A percentile compares a stretch with the other conserved stretches of the same genome.
Evolutionary conservation across 768 basidiomycete species (phyloP).

Genomic region (Naematelia aurantialba): DNA sequence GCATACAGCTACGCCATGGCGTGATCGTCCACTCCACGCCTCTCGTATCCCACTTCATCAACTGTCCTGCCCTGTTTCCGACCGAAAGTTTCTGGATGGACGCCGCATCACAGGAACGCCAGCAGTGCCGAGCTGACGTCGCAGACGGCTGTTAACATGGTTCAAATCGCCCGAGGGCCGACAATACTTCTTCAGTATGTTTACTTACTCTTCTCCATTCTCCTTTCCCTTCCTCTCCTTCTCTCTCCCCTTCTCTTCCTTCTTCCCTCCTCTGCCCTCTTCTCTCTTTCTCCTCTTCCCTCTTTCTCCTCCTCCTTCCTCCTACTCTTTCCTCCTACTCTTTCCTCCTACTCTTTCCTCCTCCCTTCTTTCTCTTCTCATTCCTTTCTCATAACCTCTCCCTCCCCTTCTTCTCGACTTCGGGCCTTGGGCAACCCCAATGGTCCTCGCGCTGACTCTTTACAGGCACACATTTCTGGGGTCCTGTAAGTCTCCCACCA

Average conservation of each 20-base stretch:
- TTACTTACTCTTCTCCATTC: slow-evolving; percentile 15
- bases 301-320: background rate
- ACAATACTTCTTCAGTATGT: slow-evolving; percentile 91
- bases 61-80: too few species aligned
- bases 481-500: slow-evolving; percentile 66
- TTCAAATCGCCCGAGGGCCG: slow-evolving; percentile 83
- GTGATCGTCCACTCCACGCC: too few species aligned
- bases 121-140: too few species aligned
- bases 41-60: too few species aligned
- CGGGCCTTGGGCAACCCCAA: background rate
- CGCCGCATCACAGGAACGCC: too few species aligned
- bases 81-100: too few species aligned
- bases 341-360: background rate
- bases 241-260: background rate
- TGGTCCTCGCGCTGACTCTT: slow-evolving; percentile 24
- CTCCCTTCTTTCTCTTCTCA: background rate
- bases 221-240: background rate
- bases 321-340: background rate
- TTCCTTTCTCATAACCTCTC: background rate
- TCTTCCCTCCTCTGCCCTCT: too few species aligned
- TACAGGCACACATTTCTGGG: slow-evolving; percentile 95
- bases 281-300: too few species aligned
- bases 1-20: too few species aligned
- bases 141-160: slow-evolving; percentile 73
- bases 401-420: background rate